phyloP scores from a whole-genome alignment of 306 rosid species.

The Lathyrus tuberosus region DNA sequence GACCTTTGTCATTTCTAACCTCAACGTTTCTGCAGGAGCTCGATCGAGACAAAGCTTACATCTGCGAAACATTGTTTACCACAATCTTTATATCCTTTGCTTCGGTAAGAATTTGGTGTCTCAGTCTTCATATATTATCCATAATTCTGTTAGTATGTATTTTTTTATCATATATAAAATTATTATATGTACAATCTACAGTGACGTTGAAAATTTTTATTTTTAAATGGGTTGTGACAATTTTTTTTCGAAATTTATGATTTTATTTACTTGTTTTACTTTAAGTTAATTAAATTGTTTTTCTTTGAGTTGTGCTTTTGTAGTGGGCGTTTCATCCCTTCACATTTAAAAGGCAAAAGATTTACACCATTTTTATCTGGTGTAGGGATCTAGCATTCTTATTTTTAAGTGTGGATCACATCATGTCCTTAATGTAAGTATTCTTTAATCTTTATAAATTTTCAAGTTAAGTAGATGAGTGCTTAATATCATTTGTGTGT shows the following conservation, averaged over 20 bases:
- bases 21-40: slow-evolving; percentile 60
- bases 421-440: slow-evolving; percentile 13
- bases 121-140: slow-evolving; percentile 14
- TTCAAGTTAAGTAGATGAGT: neutral
- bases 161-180: too few relatives aligned
- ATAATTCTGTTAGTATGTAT: neutral
- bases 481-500: slow-evolving; percentile 21
- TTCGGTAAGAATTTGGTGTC: slow-evolving; percentile 52
- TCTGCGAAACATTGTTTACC: slow-evolving; percentile 74
- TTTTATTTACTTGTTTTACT: too few relatives aligned
- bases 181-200: too few relatives aligned
- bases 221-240: too few relatives aligned
- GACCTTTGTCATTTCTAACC: slow-evolving; percentile 35
- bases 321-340: slow-evolving; percentile 99
- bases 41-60: slow-evolving; percentile 67
- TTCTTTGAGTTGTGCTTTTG: slow-evolving; percentile 51
- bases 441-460: slow-evolving; percentile 14
- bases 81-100: slow-evolving; percentile 67
- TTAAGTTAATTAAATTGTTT: too few relatives aligned
- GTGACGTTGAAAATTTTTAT: too few relatives aligned
- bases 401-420: slow-evolving; percentile 66
- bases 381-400: slow-evolving; percentile 95
- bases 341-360: slow-evolving; percentile 83
- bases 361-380: slow-evolving; percentile 89
- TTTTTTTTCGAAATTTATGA: too few relatives aligned